A percentile compares a stretch with the other conserved stretches of the same genome.
Conservation (phyloP, 371 early-diverging fungal genomes). For the Apophysomyces elegans region DNA sequence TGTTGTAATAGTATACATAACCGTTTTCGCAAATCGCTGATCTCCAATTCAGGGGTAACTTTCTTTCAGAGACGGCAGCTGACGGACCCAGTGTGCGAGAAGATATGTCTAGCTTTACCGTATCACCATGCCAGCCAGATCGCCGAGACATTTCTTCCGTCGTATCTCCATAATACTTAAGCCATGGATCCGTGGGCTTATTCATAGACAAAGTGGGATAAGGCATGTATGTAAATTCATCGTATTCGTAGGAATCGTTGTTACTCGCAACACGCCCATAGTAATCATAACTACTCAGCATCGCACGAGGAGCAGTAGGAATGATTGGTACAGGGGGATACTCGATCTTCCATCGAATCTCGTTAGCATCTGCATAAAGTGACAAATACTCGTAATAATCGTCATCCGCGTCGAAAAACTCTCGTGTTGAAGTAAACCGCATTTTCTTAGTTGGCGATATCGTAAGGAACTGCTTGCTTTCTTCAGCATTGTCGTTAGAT, state of each 20-base stretch:
- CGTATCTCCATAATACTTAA: not conserved
- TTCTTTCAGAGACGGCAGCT: not conserved
- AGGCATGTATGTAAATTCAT: not conserved
- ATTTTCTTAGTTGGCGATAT: constrained; percentile 7
- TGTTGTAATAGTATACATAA: constrained; percentile 45
- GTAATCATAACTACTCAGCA: constrained; percentile 15
- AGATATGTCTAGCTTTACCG: constrained; percentile 37
- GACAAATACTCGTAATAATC: constrained; percentile 42
- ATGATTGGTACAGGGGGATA: constrained; percentile 31
- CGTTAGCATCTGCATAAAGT: constrained; percentile 18
- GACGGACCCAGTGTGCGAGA: constrained; percentile 17
- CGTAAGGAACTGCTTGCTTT: too few species aligned
- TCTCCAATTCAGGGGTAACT: constrained; percentile 44
- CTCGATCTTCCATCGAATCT: constrained; percentile 24
- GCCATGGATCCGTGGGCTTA: not conserved
- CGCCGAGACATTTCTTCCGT: not conserved
- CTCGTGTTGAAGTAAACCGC: constrained; percentile 34
- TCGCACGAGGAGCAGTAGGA: constrained; percentile 38
- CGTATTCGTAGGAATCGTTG: not conserved
- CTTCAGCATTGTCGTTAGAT: too few species aligned
- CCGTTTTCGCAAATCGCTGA: constrained; percentile 39
- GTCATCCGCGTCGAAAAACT: constrained; percentile 45
- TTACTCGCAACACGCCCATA: not conserved
- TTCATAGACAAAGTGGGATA: not conserved
- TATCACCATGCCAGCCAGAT: not conserved